Evolutionary conservation across 2,329 filamentous ascomycete species (phyloP).

Genomic region (Myrmaecium sp.): DNA sequence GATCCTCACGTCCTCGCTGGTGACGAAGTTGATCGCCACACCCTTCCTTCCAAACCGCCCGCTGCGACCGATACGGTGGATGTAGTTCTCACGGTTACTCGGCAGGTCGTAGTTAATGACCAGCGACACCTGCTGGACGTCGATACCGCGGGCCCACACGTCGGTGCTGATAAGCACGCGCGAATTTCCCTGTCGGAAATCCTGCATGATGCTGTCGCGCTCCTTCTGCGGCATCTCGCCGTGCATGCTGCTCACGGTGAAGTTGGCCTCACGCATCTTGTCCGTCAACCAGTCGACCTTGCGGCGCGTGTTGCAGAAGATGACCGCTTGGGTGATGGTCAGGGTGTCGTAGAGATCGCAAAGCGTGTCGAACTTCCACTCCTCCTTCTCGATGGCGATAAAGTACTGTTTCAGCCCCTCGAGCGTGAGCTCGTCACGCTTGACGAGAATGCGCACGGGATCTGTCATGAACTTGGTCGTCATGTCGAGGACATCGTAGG

Average conservation of each 20-base stretch:
- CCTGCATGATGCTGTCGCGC: conserved; percentile 97
- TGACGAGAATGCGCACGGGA: conserved; percentile 87
- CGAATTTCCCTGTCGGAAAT: conserved; percentile 92
- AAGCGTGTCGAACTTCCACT: conserved; percentile 98
- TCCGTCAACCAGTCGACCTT: conserved; percentile 99
- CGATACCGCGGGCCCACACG: conserved; percentile 95
- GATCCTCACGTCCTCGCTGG: conserved; percentile 93
- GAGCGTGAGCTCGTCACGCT: conserved; percentile 95
- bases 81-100: conserved; percentile 98
- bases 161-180: conserved; percentile 94
- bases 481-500: conserved; percentile 97
- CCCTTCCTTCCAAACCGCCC: conserved; percentile 95
- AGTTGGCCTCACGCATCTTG: conserved; percentile 98
- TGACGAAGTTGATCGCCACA: conserved; percentile 99
- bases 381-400: conserved; percentile 97
- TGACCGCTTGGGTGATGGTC: conserved; percentile 96
- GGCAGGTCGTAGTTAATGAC: conserved; percentile 99
- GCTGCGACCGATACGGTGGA: conserved; percentile 91
- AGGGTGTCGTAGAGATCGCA: conserved; percentile 98
- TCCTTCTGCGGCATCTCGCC: conserved; percentile 98
- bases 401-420: conserved; percentile 99
- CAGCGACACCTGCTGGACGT: conserved; percentile 93
- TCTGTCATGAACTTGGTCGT: conserved; percentile 99
- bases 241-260: conserved; percentile 97
- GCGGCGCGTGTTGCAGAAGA: conserved; percentile 97